Base-by-base conservation (phyloP, 176 grass and related monocot genomes). In the Ampelocalamus luodianensis region DNA sequence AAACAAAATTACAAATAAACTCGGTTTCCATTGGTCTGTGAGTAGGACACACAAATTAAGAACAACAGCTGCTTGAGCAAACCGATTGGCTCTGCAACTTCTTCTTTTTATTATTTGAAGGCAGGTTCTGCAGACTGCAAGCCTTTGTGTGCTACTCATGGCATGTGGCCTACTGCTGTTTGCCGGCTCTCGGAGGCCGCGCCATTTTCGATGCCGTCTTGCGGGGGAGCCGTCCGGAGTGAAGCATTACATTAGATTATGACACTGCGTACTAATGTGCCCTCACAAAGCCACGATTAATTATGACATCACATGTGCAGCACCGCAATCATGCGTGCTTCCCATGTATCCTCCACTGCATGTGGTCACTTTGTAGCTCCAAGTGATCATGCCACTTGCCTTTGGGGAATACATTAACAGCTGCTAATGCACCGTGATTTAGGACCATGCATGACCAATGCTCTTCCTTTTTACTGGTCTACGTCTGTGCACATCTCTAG, bases 251-350 rank as follows among this genome's bases (percentile, higher is more conserved):
- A 15, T 55, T 42, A 16, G 54, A 60, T 77, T 18, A 40, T 11
- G 54, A 40, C 38, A 43, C 74, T 27, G 22, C 14, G 55, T 76
- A 46, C 54, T 60, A 77, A 66, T 68, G 45, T 51, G 10, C 44
- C 63, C 53, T 77, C 10, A 15, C 4, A 23, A 8, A 20, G 16
- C 11, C 43, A 13, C 4, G 17, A 18, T 45, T 79, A 32, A 44
- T 72, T 27, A 60, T 13, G 10, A 38, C 3, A 45, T 67, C 80
- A 82, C 80, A 82, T 82, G 80, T 51, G 50, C 80, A 13, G 50
- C 48, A 56, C 29, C 22, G 13, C 79, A 81, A 40, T 70, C 22
- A 81, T 69, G 46, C 9, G 8, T 81, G 44, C 79, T 55, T 8
- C 44, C 27, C 38, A 61, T 71, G 51, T 68, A 72, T 49, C 32